Percentiles rank a stretch among this genome's conserved stretches.
These are phyloP conservation scores for Suhomyces panamericanus DNA, from an alignment of 1,139 yeast genomes.

Conservation along the genomic window DNA sequence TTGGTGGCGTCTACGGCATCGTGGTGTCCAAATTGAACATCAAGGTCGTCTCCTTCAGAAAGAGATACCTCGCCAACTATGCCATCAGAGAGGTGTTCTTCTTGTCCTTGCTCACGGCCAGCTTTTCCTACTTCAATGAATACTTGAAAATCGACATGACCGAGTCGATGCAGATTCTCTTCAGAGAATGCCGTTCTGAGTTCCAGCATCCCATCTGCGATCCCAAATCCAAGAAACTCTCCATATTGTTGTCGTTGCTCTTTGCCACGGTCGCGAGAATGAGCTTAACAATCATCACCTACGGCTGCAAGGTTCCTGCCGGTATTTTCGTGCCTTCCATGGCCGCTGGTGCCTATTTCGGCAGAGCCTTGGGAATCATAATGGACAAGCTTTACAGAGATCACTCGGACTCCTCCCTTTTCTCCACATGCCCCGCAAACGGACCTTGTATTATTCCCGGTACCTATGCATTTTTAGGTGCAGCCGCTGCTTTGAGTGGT, in stretches of 20 bases:
- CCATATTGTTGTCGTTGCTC: constrained; percentile 49
- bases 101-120: constrained; percentile 69
- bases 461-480: constrained; percentile 94
- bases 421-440: constrained; percentile 45
- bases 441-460: constrained; percentile 81
- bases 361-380: constrained; percentile 75
- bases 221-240: constrained; percentile 34
- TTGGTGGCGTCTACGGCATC: constrained; percentile 91
- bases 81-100: constrained; percentile 72
- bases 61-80: constrained; percentile 55
- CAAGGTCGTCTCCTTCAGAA: constrained; percentile 76
- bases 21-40: constrained; percentile 78
- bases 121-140: constrained; percentile 79
- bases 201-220: constrained; percentile 50
- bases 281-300: constrained; percentile 73
- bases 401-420: constrained; percentile 42
- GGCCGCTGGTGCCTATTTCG: constrained; percentile 96
- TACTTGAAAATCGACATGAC: constrained; percentile 90
- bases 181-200: constrained; percentile 73
- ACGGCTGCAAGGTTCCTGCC: constrained; percentile 92
- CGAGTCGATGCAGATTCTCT: constrained; percentile 85
- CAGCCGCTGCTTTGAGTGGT: constrained; percentile 93
- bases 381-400: constrained; percentile 57
- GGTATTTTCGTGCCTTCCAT: constrained; percentile 96
- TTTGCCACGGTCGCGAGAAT: constrained; percentile 76